phyloP scores from a whole-genome alignment of 1,284 basidiomycete genomes.

The Tylopilus sp. region DNA sequence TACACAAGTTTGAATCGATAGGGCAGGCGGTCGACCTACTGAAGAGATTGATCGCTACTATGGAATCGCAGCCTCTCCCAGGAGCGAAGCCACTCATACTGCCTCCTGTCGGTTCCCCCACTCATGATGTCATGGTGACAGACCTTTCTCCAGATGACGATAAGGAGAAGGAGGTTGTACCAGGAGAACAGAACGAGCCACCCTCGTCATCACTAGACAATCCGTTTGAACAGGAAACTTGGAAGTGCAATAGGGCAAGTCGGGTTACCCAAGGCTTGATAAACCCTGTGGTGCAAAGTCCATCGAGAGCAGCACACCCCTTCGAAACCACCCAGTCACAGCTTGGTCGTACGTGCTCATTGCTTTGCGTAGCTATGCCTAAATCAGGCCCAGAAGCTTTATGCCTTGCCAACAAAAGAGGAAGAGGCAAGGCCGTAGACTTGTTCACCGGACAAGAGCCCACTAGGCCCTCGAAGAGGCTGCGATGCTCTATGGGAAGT shows the following conservation, averaged over 20 bases:
- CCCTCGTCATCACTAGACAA: not conserved
- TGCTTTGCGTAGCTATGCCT: not conserved
- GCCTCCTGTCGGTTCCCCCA: not conserved
- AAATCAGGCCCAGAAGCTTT: not conserved
- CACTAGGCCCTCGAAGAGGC: not conserved
- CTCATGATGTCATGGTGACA: too few relatives aligned
- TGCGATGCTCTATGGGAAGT: not conserved
- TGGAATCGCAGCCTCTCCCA: not conserved
- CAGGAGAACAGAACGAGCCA: not conserved
- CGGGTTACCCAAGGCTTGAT: not conserved
- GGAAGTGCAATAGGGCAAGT: not conserved
- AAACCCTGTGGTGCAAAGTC: not conserved
- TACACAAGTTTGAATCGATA: not conserved
- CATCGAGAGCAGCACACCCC: not conserved
- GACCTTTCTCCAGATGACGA: not conserved
- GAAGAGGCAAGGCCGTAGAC: not conserved
- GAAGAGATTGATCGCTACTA: not conserved
- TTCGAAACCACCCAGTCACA: not conserved
- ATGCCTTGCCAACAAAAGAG: not conserved
- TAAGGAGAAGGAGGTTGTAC: not conserved
- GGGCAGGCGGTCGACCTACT: not conserved
- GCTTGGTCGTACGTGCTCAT: not conserved
- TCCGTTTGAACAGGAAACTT: not conserved
- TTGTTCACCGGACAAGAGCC: not conserved
- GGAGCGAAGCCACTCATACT: not conserved